Percentiles rank a stretch among this genome's conserved stretches.
Conservation (phyloP, 306 rosid genomes). For the Herpetospermum pedunculosum region DNA sequence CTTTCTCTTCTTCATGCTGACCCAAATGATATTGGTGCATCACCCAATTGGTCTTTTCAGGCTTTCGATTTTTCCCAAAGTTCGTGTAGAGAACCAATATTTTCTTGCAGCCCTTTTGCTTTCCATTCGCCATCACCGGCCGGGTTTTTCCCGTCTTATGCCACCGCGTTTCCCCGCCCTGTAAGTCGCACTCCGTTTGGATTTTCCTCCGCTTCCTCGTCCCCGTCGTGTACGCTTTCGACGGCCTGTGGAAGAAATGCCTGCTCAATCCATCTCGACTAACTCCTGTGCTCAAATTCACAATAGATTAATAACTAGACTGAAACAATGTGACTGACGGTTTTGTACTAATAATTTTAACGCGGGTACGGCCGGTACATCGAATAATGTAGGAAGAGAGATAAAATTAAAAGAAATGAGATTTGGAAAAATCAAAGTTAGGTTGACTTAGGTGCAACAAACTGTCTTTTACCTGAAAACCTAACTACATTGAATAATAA, state of each 20-base stretch:
- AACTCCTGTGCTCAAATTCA: conserved; percentile 40
- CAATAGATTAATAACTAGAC: background rate
- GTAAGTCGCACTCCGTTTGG: conserved; percentile 70
- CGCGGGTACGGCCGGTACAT: too few relatives aligned
- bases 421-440: conserved; percentile 35
- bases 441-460: conserved; percentile 51
- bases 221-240: conserved; percentile 98
- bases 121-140: conserved; percentile 76
- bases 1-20: conserved; percentile 78
- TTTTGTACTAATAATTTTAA: background rate
- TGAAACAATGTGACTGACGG: background rate
- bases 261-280: conserved; percentile 86
- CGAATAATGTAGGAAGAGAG: background rate
- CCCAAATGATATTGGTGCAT: conserved; percentile 98
- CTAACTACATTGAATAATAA: conserved; percentile 4
- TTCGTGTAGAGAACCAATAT: conserved; percentile 86
- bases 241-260: conserved; percentile 94
- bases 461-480: conserved; percentile 13
- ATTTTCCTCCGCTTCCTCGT: conserved; percentile 88
- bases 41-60: conserved; percentile 95
- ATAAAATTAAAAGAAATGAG: too few relatives aligned
- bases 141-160: conserved; percentile 96
- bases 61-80: conserved; percentile 88
- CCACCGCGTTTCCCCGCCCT: conserved; percentile 92
- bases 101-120: conserved; percentile 92